Conservation (phyloP, 495 filamentous ascomycete genomes). For the Aspergillus campestris region DNA sequence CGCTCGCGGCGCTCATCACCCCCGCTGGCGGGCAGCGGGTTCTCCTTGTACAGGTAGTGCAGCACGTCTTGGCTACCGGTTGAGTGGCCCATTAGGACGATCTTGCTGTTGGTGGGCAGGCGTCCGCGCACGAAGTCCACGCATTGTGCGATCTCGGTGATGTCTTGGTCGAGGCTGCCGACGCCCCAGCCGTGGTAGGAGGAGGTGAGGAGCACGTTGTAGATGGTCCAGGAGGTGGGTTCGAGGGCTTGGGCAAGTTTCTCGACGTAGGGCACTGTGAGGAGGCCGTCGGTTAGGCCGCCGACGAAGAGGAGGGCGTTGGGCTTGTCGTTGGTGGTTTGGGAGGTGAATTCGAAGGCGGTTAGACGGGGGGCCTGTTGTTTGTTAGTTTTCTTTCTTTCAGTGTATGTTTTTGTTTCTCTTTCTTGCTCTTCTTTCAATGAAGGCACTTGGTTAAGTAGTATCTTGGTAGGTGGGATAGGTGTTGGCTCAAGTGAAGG, state of each 20-base stretch:
- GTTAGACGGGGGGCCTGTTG: conserved; percentile 43
- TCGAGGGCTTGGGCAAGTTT: conserved; percentile 49
- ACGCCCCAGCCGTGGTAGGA: conserved; percentile 70
- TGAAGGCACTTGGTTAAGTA: not conserved
- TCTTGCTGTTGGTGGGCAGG: conserved; percentile 31
- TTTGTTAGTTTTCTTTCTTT: conserved; percentile 5
- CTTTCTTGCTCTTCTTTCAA: not conserved
- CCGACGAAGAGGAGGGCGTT: conserved; percentile 78
- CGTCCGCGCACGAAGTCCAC: conserved; percentile 60
- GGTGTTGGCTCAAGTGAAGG: not conserved
- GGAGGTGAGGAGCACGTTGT: conserved; percentile 50
- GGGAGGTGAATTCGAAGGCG: conserved; percentile 48
- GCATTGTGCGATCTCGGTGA: conserved; percentile 59
- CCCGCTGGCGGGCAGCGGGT: conserved; percentile 19
- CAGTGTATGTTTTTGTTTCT: not conserved
- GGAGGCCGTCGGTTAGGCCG: conserved; percentile 74
- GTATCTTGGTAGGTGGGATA: not conserved
- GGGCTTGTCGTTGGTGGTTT: conserved; percentile 23
- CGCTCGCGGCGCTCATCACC: conserved; percentile 19
- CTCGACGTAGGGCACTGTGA: conserved; percentile 55
- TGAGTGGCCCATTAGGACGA: conserved; percentile 85
- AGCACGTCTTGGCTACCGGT: conserved; percentile 85
- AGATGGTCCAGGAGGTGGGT: conserved; percentile 51
- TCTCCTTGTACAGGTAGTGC: conserved; percentile 52
- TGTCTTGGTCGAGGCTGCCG: conserved; percentile 58